Evolutionary conservation across 2,329 filamentous ascomycete genomes (phyloP).

Genomic region (Aspergillus jensenii): DNA sequence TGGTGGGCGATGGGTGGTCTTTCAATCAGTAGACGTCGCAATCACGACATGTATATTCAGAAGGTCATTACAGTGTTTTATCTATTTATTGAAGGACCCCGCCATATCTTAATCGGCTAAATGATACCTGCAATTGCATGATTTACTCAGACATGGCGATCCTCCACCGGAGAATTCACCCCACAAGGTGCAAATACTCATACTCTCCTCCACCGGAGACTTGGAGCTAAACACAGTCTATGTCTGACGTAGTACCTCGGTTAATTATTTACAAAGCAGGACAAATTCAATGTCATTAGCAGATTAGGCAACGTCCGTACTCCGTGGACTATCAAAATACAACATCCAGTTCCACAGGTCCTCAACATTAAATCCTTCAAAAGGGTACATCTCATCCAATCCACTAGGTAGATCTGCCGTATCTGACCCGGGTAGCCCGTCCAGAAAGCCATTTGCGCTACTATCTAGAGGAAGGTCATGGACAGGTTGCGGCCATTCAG

Average conservation of each 20-base stretch:
- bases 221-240: too few species aligned
- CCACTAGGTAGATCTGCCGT: not conserved
- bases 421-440: too few species aligned
- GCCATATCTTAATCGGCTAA: too few species aligned
- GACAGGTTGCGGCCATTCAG: not conserved
- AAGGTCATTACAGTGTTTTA: too few species aligned
- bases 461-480: not conserved
- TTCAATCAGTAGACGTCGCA: not conserved
- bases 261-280: too few species aligned
- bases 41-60: too few species aligned
- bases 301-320: not conserved
- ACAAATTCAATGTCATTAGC: too few species aligned
- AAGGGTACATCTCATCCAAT: constrained; percentile 14
- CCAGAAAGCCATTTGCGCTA: not conserved
- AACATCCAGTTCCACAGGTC: constrained; percentile 27
- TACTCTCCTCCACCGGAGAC: not conserved
- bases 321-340: constrained; percentile 14
- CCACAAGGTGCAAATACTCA: not conserved
- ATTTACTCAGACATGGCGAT: not conserved
- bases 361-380: constrained; percentile 23
- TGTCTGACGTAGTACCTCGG: too few species aligned
- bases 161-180: not conserved
- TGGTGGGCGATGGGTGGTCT: not conserved
- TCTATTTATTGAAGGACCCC: too few species aligned
- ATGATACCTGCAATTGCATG: not conserved